Base-by-base conservation (phyloP, 495 filamentous ascomycete genomes). In the Sporormia fimetaria region DNA sequence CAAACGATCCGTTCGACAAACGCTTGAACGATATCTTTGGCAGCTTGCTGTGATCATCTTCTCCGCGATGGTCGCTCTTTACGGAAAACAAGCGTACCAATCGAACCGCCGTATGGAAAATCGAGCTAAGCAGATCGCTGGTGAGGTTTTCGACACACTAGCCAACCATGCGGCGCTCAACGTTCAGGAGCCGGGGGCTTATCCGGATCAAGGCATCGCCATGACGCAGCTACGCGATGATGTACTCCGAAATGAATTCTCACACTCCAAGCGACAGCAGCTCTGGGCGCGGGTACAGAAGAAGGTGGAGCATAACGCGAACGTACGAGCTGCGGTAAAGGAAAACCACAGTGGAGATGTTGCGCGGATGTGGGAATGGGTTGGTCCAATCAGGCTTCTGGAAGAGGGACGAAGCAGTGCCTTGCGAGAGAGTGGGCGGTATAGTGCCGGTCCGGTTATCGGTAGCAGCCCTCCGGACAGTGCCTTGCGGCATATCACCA, bases 11-110 rank as follows among this genome's bases (percentile, higher is more conserved):
- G 65, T 92, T 74, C 75, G 83, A 69, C 80, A 82, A 76, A 75
- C 88, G 71, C 63, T 94, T 83, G 78, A 83, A 73, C 73, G 81
- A 80, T 74, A 96, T 94, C 76, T 90, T 84, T 67, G 92, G 75
- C 67, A 80, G 72, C 74, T 95, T 94, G 71, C 74, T 69, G 54
- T 75, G 70, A 52, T 90, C 62, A 63, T 74, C 27, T 32, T 78
- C 3, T 40, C 68, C n/a, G 23, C 74, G 18, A 44, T 66, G 15
- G 56, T 61, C 10, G 42, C 71, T 8, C 44, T 68, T 30, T 84
- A 83, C 56, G 67, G 63, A 17, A 76, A 78, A 16, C 60, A 69
- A 43, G 63, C 66, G 36, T 67, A 77, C 56, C 54, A 60, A 10
- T 62, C 70, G 34, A 69, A 68, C 52, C 73, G 76, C 37, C 69